phyloP scores from a whole-genome alignment of 768 basidiomycete genomes.

The Astraeus odoratus region DNA sequence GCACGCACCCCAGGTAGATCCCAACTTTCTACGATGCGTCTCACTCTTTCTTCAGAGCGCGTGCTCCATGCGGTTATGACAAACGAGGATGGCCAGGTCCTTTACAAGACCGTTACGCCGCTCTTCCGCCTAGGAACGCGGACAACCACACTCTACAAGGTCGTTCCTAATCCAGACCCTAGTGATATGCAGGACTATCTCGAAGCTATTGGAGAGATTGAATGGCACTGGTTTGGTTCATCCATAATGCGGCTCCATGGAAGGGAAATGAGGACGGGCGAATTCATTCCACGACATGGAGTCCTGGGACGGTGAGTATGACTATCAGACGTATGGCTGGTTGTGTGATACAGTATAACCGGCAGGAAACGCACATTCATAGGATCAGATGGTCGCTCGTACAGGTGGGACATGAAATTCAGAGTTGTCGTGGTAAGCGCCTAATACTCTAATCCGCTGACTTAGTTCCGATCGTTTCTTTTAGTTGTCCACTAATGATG shows the following conservation, averaged over 20 bases:
- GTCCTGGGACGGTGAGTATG: constrained; percentile 10
- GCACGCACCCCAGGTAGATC: too few species aligned
- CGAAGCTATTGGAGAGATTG: constrained; percentile 27
- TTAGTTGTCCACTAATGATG: constrained; percentile 19
- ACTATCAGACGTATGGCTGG: background rate
- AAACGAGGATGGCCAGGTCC: constrained; percentile 19
- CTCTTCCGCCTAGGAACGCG: constrained; percentile 2
- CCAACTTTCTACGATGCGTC: too few species aligned
- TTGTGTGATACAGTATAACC: background rate
- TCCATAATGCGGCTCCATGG: constrained; percentile 26
- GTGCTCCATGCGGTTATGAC: constrained; percentile 21
- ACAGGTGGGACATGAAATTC: background rate
- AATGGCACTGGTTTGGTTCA: constrained; percentile 26
- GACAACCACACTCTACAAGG: constrained; percentile 20
- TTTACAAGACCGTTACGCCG: constrained; percentile 25
- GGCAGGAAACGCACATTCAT: background rate
- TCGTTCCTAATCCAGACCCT: constrained; percentile 16
- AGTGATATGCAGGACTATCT: constrained; percentile 25
- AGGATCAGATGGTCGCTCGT: constrained; percentile 1
- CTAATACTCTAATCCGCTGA: too few species aligned
- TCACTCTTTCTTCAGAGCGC: constrained; percentile 16
- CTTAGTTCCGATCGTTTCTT: too few species aligned
- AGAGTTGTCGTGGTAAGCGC: background rate
- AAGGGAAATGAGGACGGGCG: constrained; percentile 16
- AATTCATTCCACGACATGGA: constrained; percentile 20